Base-by-base conservation (phyloP, 2,329 filamentous ascomycete genomes). In the Gaeumannomyces tritici region DNA sequence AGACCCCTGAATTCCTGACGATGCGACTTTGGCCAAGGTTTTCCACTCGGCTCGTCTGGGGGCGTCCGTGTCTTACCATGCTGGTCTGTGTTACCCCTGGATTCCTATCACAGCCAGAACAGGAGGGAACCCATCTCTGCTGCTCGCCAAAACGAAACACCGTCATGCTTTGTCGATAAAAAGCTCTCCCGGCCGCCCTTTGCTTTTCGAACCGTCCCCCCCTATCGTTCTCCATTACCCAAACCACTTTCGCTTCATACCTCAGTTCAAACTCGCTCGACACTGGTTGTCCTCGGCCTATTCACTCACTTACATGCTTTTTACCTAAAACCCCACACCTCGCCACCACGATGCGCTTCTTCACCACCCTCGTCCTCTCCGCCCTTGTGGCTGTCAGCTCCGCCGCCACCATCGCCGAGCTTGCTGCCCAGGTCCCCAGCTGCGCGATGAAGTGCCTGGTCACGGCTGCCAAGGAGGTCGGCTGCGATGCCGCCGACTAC, bases 391-490 rank as follows among this genome's bases (percentile, higher is more conserved):
- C 60, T 26, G 63, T 69, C n/a, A 66, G 66, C 33, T 69, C 67
- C 62, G 68, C 69, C 60, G 64, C 68, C 24, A 69, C 67, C 62
- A 31, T 70, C 35, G 71, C 73, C 57, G 73, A 76, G 64, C 69
- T 73, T 64, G 68, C 76, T 63, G 66, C 69, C 8, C 73, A 72
- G 57, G 69, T 74, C 61, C 74, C 75, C 1, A 64, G 66, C 11
- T 76, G 74, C 64, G 74, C 74, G 77, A 68, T 77, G 47, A 64
- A 73, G 62, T 85, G 82, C 73, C 74, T 83, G 68, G 68, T 72
- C 57, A 68, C 72, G 26, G 80, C 80, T 65, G 75, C 83, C 68
- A 70, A 71, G 21, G 70, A 72, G 21, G 77, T 77, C 24, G 75
- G 77, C 68, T 85, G 82, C 70, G 66, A 63, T 15, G 64, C 77